Conservation (phyloP, 495 filamentous ascomycete genomes). For the Lophium mytilinum region DNA sequence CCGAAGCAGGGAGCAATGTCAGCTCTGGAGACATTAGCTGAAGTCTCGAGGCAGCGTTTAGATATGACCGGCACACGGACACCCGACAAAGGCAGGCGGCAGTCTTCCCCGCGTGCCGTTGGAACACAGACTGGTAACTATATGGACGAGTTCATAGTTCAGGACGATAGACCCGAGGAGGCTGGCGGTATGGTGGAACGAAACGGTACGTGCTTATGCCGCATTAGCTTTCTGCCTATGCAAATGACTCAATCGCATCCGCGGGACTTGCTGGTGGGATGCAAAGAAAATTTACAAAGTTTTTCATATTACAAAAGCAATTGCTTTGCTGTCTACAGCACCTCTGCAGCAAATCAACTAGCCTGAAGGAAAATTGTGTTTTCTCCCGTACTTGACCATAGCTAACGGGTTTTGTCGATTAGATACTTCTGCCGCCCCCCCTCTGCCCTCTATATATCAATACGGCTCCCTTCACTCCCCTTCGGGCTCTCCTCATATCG, state of each 20-base stretch:
- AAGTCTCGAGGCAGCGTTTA: slow-evolving; percentile 62
- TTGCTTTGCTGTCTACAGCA: too few species aligned
- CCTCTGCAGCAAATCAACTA: too few species aligned
- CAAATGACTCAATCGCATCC: too few species aligned
- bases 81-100: slow-evolving; percentile 6
- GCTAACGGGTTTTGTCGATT: slow-evolving; percentile 1
- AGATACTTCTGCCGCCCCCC: slow-evolving; percentile 14
- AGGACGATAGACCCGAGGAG: slow-evolving; percentile 19
- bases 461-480: slow-evolving; percentile 20
- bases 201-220: slow-evolving; percentile 1
- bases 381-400: background rate
- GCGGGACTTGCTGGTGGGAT: too few species aligned
- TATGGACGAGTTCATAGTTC: slow-evolving; percentile 25
- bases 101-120: slow-evolving; percentile 7
- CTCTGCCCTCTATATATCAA: slow-evolving; percentile 24
- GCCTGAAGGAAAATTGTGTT: background rate
- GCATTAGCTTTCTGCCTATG: too few species aligned
- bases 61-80: slow-evolving; percentile 25
- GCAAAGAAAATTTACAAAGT: too few species aligned
- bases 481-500: slow-evolving; percentile 18
- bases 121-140: slow-evolving; percentile 1
- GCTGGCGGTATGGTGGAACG: background rate
- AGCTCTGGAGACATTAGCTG: slow-evolving; percentile 70
- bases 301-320: too few species aligned
- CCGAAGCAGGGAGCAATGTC: slow-evolving; percentile 51